Evolutionary conservation across 192 early-diverging fungal genomes (phyloP), one percentile per base, ranked within the genome.

Genomic region (Mortierella hygrophila): DNA sequence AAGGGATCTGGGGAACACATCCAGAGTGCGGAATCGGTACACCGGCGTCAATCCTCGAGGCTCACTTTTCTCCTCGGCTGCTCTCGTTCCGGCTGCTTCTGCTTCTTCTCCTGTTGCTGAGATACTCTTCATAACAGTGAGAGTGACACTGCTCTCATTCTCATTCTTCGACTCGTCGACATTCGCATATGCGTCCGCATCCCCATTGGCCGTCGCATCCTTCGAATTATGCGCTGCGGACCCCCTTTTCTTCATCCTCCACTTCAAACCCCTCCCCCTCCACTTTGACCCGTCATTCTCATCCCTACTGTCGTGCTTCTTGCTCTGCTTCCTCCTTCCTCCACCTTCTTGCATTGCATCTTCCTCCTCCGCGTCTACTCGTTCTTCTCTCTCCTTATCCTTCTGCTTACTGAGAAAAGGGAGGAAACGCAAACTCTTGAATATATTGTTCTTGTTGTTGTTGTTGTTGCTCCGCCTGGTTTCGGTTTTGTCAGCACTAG

Each of bases 11-110:
- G 55, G 55, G 55, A 26, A 60, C 55, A 60, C 55, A 26, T 60
- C 55, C n/a, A 60, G 10, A 26, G 55, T 60, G n/a, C 55, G 55
- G 55, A 60, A 60, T 60, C 55, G 55, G n/a, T 60, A 60, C 55
- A 60, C 6, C 8, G 55, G 55, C n/a, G n/a, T 26, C 0, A 60
- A 26, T 10, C 7, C 55, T 26, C n/a, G 55, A 26, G n/a, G 23
- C 9, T 26, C 55, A 2, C 49, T 52, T 20, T 52, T 52, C 16
- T 52, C 49, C 49, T 26, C 55, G 55, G 55, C n/a, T 60, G 55
- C 29, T 65, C 60, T 65, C 26, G 60, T 65, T 65, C 60, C 60
- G 60, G 29, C 11, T 29, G 60, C n/a, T 26, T 11, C 29, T 65
- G 60, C n/a, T 26, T 3, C 29, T 65, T 11, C 29, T 65, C 7